Base-by-base conservation (phyloP, 2,329 filamentous ascomycete species). In the Phialemonium atrogriseum region DNA sequence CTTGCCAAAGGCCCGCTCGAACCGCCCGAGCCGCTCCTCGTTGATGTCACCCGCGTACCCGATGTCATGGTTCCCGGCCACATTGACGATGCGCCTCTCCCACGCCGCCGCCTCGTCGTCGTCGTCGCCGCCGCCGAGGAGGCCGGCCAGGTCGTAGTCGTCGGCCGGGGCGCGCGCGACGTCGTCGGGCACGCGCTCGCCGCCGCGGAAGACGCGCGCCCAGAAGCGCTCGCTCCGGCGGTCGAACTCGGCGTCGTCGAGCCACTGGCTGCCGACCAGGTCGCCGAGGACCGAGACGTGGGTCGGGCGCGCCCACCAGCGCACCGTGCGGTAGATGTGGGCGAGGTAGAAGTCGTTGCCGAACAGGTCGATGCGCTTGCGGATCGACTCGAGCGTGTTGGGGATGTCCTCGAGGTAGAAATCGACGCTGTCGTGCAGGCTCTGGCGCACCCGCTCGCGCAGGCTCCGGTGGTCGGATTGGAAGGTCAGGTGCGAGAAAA, bases 341-440 rank as follows among this genome's bases (percentile, higher is more conserved):
- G 84, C 85, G 19, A 98, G 73, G 56, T 96, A 98, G 50, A 78
- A 84, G 58, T 98, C 91, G 57, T 98, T 98, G 4, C 91, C 91
- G 48, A 87, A 74, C 2, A 95, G 72, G 56, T 98, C 91, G 44
- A 98, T 56, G 12, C 74, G 71, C 61, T 98, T 98, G 42, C 84
- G 73, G 30, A 70, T 62, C 1, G 77, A 79, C 43, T 77, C 66
- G 30, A 88, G 44, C 12, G 78, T 67, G 43, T 74, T 70, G 6
- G 77, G 77, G 3, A 87, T 59, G 52, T 94, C 87, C 35, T 80
- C 69, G 37, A 74, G 64, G 41, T 68, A 64, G 20, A 85, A 58
- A 42, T 80, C 76, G 33, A 80, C 57, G 0, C 71, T 37, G 39
- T 79, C 73, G 52, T 80, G 76, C 9, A 71, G 51, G 27, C 60